These are phyloP conservation scores for Gossypium trilobum DNA, from an alignment of 441 rosid species.

Conservation along the genomic window DNA sequence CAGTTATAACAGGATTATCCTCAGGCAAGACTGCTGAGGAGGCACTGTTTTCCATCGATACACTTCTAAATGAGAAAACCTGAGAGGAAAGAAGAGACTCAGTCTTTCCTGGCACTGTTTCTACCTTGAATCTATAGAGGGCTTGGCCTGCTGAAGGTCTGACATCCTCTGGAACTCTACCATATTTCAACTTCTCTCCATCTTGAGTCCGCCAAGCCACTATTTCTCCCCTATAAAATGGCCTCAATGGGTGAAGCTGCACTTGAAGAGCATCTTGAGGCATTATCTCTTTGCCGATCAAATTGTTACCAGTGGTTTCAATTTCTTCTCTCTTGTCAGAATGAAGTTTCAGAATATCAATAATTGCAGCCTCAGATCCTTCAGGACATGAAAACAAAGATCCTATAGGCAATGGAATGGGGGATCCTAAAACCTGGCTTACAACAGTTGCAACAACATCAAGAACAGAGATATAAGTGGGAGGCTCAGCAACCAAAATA, in stretches of 20 bases:
- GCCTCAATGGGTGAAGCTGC: conserved; percentile 90
- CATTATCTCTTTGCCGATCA: conserved; percentile 66
- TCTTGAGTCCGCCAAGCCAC: conserved; percentile 79
- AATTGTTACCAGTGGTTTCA: conserved; percentile 34
- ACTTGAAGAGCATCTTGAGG: conserved; percentile 81
- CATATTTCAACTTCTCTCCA: conserved; percentile 86
- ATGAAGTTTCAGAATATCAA: conserved; percentile 49
- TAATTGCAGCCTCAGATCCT: conserved; percentile 63
- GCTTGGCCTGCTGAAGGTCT: conserved; percentile 92
- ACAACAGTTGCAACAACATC: conserved; percentile 74
- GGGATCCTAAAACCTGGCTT: conserved; percentile 76
- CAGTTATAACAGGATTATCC: conserved; percentile 24
- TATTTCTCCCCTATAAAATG: conserved; percentile 87
- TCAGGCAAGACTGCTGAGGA: conserved; percentile 30
- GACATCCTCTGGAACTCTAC: conserved; percentile 89
- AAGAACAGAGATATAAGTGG: conserved; percentile 56
- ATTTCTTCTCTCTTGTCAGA: conserved; percentile 47
- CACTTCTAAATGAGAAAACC: conserved; percentile 85
- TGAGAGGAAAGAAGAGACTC: conserved; percentile 79
- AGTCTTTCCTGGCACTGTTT: conserved; percentile 53
- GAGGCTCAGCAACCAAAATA: conserved; percentile 80
- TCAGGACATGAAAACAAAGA: conserved; percentile 71
- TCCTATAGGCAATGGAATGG: conserved; percentile 62
- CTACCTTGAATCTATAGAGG: conserved; percentile 80
- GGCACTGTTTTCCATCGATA: conserved; percentile 41